Evolutionary conservation across 1,139 yeast species (phyloP), one percentile per base, ranked within the genome.

Genomic region (Geotrichum australiense): DNA sequence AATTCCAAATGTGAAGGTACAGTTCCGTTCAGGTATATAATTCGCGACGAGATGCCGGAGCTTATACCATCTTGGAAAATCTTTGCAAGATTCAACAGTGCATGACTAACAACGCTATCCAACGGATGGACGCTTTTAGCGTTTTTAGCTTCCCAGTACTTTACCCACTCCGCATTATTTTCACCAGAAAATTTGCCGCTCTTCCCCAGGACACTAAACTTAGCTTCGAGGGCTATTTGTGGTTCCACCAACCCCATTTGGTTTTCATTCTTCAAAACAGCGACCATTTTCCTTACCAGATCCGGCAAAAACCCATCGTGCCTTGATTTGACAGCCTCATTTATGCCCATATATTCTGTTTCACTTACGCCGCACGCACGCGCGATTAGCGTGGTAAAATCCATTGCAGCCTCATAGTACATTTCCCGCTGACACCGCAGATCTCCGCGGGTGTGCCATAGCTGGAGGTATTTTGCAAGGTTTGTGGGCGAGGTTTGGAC

Each of bases 31-130:
- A 58, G 38, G 33, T 51, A 55, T 6, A 59, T 47, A n/a, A 60
- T 44, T 10, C 54, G 46, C 6, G 49, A 25, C 1, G 57, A 55
- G 15, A 49, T 43, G 5, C 62, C 62, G 4, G 64, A 53, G 22
- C 56, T 53, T 15, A 61, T 49, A 4, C 64, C 64, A 38, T 61
- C 65, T 43, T 61, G 65, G n/a, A 61, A 45, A 7, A 61, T 51
- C 41, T 61, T 61, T 14, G 64, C 63, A 19, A 61, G 50, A 33
- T 62, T 61, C 14, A 61, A 50, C 15, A 61, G 48, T 1, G 63
- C 57, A 33, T 61, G 61, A 41, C 54, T 50, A 19, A 50, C 55
- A 21, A 53, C 55, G 11, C 37, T 27, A 15, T 44, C 47, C 8
- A 44, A 37, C 2, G 45, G 29, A 30, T 35, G 39, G 11, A 25